A percentile compares a stretch with the other conserved stretches of the same genome.
phyloP scores from a whole-genome alignment of 2,329 filamentous ascomycete genomes.

The Botryotinia calthae region DNA sequence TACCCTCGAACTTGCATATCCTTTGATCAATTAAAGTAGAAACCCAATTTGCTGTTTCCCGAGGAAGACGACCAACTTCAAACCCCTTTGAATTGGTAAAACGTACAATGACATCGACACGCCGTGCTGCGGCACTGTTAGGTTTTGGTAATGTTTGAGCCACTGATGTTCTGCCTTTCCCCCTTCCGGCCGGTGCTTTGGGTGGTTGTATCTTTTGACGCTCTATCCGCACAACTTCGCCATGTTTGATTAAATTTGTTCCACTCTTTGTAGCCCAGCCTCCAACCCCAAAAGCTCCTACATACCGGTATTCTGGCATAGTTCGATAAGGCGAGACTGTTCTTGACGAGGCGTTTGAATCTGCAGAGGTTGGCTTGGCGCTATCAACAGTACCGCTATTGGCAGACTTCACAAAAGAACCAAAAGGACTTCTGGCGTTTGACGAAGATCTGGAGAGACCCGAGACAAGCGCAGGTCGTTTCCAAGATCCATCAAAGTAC shows the following conservation, averaged over 20 bases:
- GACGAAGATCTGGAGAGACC: slow-evolving; percentile 12
- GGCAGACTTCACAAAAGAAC: slow-evolving; percentile 29
- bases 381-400: slow-evolving; percentile 5
- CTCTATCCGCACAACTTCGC: slow-evolving; percentile 82
- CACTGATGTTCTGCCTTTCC: slow-evolving; percentile 42
- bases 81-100: slow-evolving; percentile 78
- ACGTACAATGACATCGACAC: slow-evolving; percentile 83
- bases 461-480: slow-evolving; percentile 32
- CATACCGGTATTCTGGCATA: slow-evolving; percentile 64
- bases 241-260: slow-evolving; percentile 69
- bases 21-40: slow-evolving; percentile 89
- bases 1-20: slow-evolving; percentile 81
- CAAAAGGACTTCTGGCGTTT: slow-evolving; percentile 28
- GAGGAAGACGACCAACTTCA: slow-evolving; percentile 83
- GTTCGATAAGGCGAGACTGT: slow-evolving; percentile 41
- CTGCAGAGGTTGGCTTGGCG: not conserved
- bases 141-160: slow-evolving; percentile 31
- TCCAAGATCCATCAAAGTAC: slow-evolving; percentile 69
- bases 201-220: slow-evolving; percentile 71
- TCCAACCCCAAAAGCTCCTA: slow-evolving; percentile 87
- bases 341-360: not conserved
- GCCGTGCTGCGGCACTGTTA: slow-evolving; percentile 52
- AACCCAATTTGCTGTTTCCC: slow-evolving; percentile 87
- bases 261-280: slow-evolving; percentile 92
- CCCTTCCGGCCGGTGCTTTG: slow-evolving; percentile 46